Conservation (phyloP, 768 basidiomycete species). For the Brasilioporus rufonigricans region DNA sequence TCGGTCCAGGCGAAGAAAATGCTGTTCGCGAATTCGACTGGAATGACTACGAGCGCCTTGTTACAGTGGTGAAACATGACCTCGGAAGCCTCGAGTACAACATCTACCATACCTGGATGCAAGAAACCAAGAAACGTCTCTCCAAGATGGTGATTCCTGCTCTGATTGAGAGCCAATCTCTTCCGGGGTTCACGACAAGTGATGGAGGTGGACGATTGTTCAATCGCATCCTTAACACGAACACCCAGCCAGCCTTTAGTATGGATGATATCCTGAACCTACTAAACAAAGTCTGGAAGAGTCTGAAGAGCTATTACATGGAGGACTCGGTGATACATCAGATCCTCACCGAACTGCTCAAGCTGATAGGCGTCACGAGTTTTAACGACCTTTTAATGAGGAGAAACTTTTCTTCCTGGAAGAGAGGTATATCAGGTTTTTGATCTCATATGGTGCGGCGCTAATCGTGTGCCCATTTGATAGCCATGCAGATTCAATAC, state of each 20-base stretch:
- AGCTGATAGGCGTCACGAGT: constrained; percentile 92
- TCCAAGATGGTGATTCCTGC: constrained; percentile 99
- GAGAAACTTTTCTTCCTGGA: constrained; percentile 99
- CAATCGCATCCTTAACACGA: constrained; percentile 86
- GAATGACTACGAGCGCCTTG: constrained; percentile 94
- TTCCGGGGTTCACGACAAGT: constrained; percentile 95
- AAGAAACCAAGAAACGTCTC: constrained; percentile 94
- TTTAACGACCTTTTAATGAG: constrained; percentile 99
- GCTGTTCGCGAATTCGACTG: constrained; percentile 92
- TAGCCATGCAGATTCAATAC: constrained; percentile 99
- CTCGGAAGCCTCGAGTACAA: constrained; percentile 98
- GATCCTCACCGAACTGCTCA: constrained; percentile 90
- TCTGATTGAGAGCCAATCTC: constrained; percentile 93
- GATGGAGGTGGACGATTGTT: constrained; percentile 93
- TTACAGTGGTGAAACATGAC: constrained; percentile 98
- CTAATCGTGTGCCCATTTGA: constrained; percentile 2
- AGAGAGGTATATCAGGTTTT: constrained; percentile 68
- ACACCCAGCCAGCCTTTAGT: constrained; percentile 84
- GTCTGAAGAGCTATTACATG: constrained; percentile 97
- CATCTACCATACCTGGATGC: constrained; percentile 99
- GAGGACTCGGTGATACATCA: constrained; percentile 97
- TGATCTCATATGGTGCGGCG: not conserved
- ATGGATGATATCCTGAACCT: constrained; percentile 99
- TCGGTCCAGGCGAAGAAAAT: constrained; percentile 93
- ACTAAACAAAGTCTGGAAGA: constrained; percentile 97